phyloP scores from a whole-genome alignment of 805 yeast genomes.

The Zygosaccharomyces rouxii region DNA sequence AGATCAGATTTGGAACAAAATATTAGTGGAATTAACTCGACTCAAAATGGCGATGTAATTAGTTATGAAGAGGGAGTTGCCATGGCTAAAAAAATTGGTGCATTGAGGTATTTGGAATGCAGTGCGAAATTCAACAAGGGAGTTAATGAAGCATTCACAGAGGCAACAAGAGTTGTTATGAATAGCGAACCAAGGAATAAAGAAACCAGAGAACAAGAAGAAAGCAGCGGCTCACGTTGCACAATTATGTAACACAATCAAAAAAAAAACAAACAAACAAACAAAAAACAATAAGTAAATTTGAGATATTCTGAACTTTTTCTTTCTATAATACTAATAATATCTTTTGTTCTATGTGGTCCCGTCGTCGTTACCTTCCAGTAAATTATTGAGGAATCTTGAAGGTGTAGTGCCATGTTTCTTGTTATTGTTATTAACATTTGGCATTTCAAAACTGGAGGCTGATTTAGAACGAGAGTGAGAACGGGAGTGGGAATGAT shows the following conservation, averaged over 20 bases:
- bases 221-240: slow-evolving; percentile 34
- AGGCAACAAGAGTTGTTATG: slow-evolving; percentile 95
- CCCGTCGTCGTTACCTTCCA: slow-evolving; percentile 14
- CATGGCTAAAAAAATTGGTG: slow-evolving; percentile 90
- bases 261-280: slow-evolving; percentile 1
- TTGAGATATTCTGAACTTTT: background rate
- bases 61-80: slow-evolving; percentile 90
- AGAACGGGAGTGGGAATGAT: background rate
- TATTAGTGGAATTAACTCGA: slow-evolving; percentile 16
- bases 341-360: background rate
- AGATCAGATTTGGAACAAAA: slow-evolving; percentile 18
- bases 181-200: slow-evolving; percentile 82
- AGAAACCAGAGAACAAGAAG: slow-evolving; percentile 39
- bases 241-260: slow-evolving; percentile 37
- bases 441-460: background rate
- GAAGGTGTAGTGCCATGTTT: slow-evolving; percentile 22
- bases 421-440: background rate
- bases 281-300: background rate
- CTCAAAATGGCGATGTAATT: slow-evolving; percentile 46
- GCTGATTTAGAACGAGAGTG: background rate
- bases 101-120: slow-evolving; percentile 91
- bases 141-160: slow-evolving; percentile 98
- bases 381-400: slow-evolving; percentile 28
- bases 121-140: slow-evolving; percentile 95
- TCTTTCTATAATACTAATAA: slow-evolving; percentile 1